Evolutionary conservation across 805 yeast species (phyloP), one percentile per base, ranked within the genome.

Genomic region (Grigorovia transvaalensis): DNA sequence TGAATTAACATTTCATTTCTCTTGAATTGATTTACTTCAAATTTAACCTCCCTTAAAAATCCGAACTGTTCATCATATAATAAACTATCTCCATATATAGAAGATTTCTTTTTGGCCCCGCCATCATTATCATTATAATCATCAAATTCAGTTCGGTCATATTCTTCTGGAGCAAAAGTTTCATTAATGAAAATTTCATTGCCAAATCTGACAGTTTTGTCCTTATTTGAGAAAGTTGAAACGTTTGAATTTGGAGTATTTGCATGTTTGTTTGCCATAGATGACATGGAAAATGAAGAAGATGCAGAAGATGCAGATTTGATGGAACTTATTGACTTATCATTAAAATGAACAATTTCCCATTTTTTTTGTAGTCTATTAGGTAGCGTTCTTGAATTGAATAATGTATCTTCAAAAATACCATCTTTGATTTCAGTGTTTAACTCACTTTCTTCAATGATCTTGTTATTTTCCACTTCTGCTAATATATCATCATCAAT

Each of bases 1-100:
- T 85, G 89, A 38, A 85, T 85, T 44, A 71, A 66, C 95, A 86
- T 85, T 52, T 79, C 84, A 50, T 69, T 69, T 56, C 78, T 74
- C 62, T 86, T 86, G 68, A 70, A 84, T 40, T 72, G 70, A 59
- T 86, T 85, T 57, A 86, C 64, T 61, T 85, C 90, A 35, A 71
- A 68, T 63, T 87, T 80, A 57, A 85, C 80, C 51, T 59, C 58
- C 5, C 52, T 54, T 29, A 67, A 51, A 29, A 54, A 57, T 12
- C 59, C 55, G 49, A 51, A 50, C 44, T 57, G 53, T 29, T 54
- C 54, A 29, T 45, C 48, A 45, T 48, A 49, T 23, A 50, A n/a
- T 17, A 52, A 17, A 15, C 33, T 42, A 13, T 47, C 51, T 15
- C 48, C 51, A 47, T 48, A 47, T 12, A 44, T 17, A 9, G 45